Evolutionary conservation across 179 eudicot species (phyloP).

Genomic region (Monotropa hypopitys): DNA sequence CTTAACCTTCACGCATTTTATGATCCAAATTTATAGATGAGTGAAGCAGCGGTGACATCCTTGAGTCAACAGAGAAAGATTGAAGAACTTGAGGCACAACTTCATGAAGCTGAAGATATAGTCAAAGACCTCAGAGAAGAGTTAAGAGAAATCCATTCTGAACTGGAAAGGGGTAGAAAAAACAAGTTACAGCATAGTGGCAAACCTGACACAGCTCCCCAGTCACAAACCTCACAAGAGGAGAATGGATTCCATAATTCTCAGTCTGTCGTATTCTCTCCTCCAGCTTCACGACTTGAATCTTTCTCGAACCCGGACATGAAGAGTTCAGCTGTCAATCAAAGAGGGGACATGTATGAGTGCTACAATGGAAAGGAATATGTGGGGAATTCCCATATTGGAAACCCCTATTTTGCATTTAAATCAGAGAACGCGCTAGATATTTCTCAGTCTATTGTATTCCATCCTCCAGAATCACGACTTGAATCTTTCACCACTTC

Average conservation of each 20-base stretch:
- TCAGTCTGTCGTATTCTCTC: slow-evolving; percentile 10
- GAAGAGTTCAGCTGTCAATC: slow-evolving; percentile 3
- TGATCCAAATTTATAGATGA: slow-evolving; percentile 24
- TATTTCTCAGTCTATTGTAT: slow-evolving; percentile 9
- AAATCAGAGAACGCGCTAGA: slow-evolving; percentile 4
- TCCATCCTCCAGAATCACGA: slow-evolving; percentile 11
- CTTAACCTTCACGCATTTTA: background rate
- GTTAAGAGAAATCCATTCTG: slow-evolving; percentile 33
- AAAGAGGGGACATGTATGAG: background rate
- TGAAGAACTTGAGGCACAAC: slow-evolving; percentile 90
- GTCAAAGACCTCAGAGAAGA: slow-evolving; percentile 71
- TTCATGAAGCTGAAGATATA: slow-evolving; percentile 82
- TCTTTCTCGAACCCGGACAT: background rate
- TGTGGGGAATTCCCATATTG: background rate
- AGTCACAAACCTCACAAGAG: slow-evolving; percentile 8
- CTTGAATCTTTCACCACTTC: slow-evolving; percentile 5
- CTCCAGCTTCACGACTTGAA: slow-evolving; percentile 8
- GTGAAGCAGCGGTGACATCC: slow-evolving; percentile 39
- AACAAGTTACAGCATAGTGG: slow-evolving; percentile 11
- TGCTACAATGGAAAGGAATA: background rate
- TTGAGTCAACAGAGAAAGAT: slow-evolving; percentile 53
- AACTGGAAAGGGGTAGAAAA: slow-evolving; percentile 28
- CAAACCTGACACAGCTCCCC: slow-evolving; percentile 11
- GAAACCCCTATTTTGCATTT: background rate
- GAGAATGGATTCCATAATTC: slow-evolving; percentile 5